phyloP scores from a whole-genome alignment of 441 rosid species.

The Croton laevigatus region DNA sequence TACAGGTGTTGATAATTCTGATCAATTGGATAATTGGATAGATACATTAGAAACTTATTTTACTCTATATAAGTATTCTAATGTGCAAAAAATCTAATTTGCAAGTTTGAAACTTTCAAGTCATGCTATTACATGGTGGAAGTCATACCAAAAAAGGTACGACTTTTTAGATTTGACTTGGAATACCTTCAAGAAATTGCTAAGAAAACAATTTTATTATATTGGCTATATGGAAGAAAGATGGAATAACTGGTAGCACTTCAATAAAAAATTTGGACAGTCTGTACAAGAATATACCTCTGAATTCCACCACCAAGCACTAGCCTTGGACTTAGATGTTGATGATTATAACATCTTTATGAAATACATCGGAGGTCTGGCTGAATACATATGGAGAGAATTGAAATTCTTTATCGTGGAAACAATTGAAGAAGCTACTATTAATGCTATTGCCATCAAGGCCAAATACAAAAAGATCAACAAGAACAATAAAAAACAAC shows the following conservation, averaged over 20 bases:
- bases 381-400: neutral
- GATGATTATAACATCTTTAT: neutral
- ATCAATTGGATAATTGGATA: too few relatives aligned
- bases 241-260: neutral
- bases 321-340: neutral
- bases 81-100: neutral
- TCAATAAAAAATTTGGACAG: neutral
- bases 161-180: neutral
- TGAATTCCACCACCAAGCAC: neutral
- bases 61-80: too few relatives aligned
- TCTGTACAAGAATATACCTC: neutral
- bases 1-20: too few relatives aligned
- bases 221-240: neutral
- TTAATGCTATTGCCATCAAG: neutral
- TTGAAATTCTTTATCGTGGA: neutral
- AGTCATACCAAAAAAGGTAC: neutral
- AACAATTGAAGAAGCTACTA: neutral
- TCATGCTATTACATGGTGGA: neutral
- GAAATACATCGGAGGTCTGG: neutral
- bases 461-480: neutral
- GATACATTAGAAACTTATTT: too few relatives aligned
- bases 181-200: neutral
- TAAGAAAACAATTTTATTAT: neutral
- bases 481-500: neutral
- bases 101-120: neutral